A percentile compares a stretch with the other conserved stretches of the same genome.
Conservation (phyloP, 805 yeast species). For the Wickerhamomyces chaumierensis region DNA sequence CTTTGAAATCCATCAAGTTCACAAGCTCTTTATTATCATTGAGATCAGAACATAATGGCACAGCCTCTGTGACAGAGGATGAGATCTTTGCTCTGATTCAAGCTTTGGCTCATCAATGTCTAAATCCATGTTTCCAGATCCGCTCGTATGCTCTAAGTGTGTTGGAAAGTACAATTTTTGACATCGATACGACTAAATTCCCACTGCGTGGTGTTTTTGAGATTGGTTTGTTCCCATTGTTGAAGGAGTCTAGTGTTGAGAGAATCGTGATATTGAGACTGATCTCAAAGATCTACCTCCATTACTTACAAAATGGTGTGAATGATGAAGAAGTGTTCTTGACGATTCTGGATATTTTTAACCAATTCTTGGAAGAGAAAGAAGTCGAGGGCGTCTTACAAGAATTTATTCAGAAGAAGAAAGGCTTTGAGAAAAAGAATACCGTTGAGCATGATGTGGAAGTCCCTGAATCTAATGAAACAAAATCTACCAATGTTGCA, state of each 20-base stretch:
- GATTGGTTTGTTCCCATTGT: slow-evolving; percentile 62
- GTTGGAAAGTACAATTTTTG: slow-evolving; percentile 37
- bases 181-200: slow-evolving; percentile 24
- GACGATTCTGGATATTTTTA: slow-evolving; percentile 26
- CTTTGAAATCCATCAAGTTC: slow-evolving; percentile 50
- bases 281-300: slow-evolving; percentile 53
- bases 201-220: slow-evolving; percentile 52
- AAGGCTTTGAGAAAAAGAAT: slow-evolving; percentile 16
- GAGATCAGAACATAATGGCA: slow-evolving; percentile 5
- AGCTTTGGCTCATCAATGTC: slow-evolving; percentile 81
- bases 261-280: slow-evolving; percentile 57
- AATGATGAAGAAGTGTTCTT: slow-evolving; percentile 26
- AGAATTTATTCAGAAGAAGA: slow-evolving; percentile 25
- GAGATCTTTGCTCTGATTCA: slow-evolving; percentile 51
- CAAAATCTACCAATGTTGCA: no score
- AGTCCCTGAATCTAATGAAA: no score
- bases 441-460: no score
- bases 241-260: slow-evolving; percentile 49
- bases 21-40: slow-evolving; percentile 36
- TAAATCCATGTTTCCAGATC: slow-evolving; percentile 76
- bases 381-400: slow-evolving; percentile 27
- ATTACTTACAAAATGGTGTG: slow-evolving; percentile 27
- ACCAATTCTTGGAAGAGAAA: slow-evolving; percentile 27
- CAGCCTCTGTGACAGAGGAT: slow-evolving; percentile 22
- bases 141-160: slow-evolving; percentile 53